A percentile compares a stretch with the other conserved stretches of the same genome.
Evolutionary conservation across 2,329 filamentous ascomycete genomes (phyloP).

Genomic region (Kalmusia sp.): DNA sequence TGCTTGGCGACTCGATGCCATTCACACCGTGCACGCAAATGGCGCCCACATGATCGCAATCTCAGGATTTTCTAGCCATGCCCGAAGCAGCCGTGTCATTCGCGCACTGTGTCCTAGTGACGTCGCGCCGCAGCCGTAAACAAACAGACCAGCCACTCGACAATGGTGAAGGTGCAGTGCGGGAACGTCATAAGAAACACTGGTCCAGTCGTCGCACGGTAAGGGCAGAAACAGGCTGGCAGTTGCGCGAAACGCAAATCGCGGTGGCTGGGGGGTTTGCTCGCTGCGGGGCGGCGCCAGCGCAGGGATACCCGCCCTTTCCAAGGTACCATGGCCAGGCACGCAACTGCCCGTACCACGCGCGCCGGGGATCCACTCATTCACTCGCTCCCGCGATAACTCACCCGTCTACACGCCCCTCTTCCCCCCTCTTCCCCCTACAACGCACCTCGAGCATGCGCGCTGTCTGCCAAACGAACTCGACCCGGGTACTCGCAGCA

Average conservation of each 20-base stretch:
- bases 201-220: not conserved
- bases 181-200: conserved; percentile 11
- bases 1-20: no score
- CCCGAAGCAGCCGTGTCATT: conserved; percentile 5
- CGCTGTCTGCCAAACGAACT: conserved; percentile 13
- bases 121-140: conserved; percentile 17
- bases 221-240: not conserved
- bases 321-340: conserved; percentile 2
- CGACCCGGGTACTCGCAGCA: conserved; percentile 10
- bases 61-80: conserved; percentile 23
- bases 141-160: not conserved
- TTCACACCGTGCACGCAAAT: not conserved
- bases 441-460: conserved; percentile 27
- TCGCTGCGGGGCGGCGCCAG: not conserved
- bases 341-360: not conserved
- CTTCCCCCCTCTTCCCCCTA: not conserved
- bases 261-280: conserved; percentile 13
- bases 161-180: not conserved
- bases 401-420: conserved; percentile 12
- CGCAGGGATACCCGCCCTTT: not conserved
- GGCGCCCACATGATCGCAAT: conserved; percentile 20
- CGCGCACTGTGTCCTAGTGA: conserved; percentile 20
- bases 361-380: not conserved
- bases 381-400: not conserved
- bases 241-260: not conserved